A percentile compares a stretch with the other conserved stretches of the same genome.
These are phyloP conservation scores for Knoxia roxburghii DNA, from an alignment of 257 asterid genomes.

Conservation along the genomic window DNA sequence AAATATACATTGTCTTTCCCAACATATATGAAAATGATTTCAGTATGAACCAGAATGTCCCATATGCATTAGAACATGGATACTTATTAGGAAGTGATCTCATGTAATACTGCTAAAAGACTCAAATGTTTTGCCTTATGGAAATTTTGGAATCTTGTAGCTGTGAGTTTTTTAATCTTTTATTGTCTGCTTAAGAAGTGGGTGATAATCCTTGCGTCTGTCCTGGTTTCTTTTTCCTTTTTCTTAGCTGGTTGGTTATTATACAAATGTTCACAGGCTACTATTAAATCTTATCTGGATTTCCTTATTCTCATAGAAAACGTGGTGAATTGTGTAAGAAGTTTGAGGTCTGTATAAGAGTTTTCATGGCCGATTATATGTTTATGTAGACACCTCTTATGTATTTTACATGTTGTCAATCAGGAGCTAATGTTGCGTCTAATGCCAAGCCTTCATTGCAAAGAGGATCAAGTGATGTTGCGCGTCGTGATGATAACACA, in stretches of 20 bases:
- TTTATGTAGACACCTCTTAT: neutral
- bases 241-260: neutral
- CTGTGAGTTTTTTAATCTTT: neutral
- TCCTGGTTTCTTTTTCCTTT: neutral
- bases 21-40: too few relatives aligned
- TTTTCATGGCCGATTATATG: neutral
- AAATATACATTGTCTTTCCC: neutral
- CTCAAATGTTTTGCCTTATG: neutral
- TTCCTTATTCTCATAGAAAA: neutral
- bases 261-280: neutral
- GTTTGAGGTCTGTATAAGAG: neutral
- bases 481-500: neutral
- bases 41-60: neutral
- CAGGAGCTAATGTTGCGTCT: neutral
- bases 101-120: neutral
- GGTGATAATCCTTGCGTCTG: neutral
- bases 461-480: slow-evolving; percentile 2
- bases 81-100: neutral
- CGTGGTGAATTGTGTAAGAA: neutral
- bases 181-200: neutral
- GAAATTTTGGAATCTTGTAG: neutral
- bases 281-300: neutral
- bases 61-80: neutral
- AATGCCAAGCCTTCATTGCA: neutral
- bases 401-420: neutral